Evolutionary conservation across 495 filamentous ascomycete species (phyloP), one percentile per base, ranked within the genome.

Genomic region (Aspergillus avenaceus): DNA sequence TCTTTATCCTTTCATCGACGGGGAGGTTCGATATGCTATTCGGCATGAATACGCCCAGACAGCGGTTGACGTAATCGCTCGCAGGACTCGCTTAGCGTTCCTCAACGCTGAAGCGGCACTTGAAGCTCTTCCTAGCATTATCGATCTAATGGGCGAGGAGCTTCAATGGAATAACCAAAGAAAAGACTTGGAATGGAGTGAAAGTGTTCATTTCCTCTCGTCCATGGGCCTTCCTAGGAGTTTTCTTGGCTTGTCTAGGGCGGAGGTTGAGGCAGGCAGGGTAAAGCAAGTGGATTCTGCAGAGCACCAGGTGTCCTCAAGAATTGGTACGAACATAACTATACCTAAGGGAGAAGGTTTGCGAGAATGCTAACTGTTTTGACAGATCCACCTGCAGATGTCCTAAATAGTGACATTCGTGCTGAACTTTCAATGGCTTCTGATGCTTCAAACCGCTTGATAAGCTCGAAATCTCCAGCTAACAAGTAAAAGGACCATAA

Each of bases 1-100:
- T 14, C 76, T 96, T 31, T 97, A 97, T 67, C 93, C 93, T 21
- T 98, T 95, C 65, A 78, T 98, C n/a, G 93, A 97, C 62, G 93
- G 93, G 41, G 93, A 98, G 70, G 80, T 98, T 22, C 81, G 91
- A 26, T 98, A 97, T 59, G 90, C 90, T 16, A 79, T 96, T 25
- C 73, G 85, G 19, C 84, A 96, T 65, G 93, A 98, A 69, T 96
- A 96, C 55, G 93, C 93, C 9, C 90, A 97, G 68, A 97, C 91
- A 16, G 89, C 91, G 2, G 85, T 90, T 9, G 93, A 98, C 64
- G 86, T 97, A 18, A 72, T 98, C 18, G 93, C 92, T 7, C 79
- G 93, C 28, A 76, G 93, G 45, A 98, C 87, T 41, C 78, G 93
- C 31, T 69, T 98, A 52, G 90, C 93, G 11, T 98, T 98, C 71